These are phyloP conservation scores for Diaporthe ampelina DNA, from an alignment of 2,329 filamentous ascomycete species.

Conservation along the genomic window DNA sequence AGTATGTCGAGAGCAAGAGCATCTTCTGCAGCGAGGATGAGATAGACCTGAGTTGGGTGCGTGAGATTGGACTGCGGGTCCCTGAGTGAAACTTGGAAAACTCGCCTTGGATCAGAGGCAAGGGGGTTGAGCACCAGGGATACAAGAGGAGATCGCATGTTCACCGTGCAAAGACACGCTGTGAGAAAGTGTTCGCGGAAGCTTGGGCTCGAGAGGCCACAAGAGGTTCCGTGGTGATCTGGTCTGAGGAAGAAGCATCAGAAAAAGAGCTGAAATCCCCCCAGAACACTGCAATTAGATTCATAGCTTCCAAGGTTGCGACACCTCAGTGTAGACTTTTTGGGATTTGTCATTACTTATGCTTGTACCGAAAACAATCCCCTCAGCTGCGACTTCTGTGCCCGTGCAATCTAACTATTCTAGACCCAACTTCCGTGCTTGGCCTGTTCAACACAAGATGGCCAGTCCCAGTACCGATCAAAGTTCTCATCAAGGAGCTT, in stretches of 20 bases:
- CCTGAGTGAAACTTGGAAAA: neutral
- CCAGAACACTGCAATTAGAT: neutral
- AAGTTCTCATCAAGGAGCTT: constrained; percentile 7
- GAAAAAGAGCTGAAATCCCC: no score
- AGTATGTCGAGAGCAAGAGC: neutral
- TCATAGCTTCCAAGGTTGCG: no score
- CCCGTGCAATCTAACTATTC: neutral
- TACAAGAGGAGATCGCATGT: neutral
- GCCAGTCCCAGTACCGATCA: constrained; percentile 25
- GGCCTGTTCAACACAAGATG: no score
- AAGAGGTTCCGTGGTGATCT: neutral
- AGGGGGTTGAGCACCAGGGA: neutral
- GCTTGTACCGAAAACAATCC: neutral
- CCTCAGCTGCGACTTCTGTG: neutral
- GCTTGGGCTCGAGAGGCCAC: neutral
- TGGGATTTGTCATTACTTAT: neutral
- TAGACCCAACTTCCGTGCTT: neutral
- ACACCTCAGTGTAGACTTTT: no score
- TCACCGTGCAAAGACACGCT: neutral
- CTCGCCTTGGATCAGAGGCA: neutral
- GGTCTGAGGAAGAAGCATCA: neutral
- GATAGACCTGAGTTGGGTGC: constrained; percentile 9
- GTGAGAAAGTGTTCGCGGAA: neutral
- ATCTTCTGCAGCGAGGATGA: constrained; percentile 6
- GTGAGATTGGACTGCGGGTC: neutral